These are phyloP conservation scores for Apiotrichum porosum DNA, from an alignment of 1,284 basidiomycete species.

Conservation along the genomic window DNA sequence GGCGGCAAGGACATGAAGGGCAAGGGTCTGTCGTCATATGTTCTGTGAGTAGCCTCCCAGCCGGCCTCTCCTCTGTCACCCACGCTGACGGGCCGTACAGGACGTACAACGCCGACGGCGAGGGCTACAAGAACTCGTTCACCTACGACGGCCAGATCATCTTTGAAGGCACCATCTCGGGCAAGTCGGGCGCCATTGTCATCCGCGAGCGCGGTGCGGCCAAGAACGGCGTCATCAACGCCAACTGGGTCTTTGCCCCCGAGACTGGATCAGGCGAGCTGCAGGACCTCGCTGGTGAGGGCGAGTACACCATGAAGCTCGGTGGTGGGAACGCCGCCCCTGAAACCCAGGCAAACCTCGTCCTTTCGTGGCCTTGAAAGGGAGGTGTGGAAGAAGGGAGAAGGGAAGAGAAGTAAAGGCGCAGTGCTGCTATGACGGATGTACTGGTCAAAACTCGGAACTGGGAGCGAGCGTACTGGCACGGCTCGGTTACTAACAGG, in stretches of 20 bases:
- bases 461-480: too few species aligned
- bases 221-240: neutral
- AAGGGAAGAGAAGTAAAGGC: too few species aligned
- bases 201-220: slow-evolving; percentile 4
- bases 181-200: slow-evolving; percentile 5
- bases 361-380: neutral
- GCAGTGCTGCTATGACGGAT: too few species aligned
- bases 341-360: neutral
- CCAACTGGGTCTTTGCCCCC: slow-evolving; percentile 3
- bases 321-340: too few species aligned
- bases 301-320: too few species aligned
- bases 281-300: slow-evolving; percentile 5
- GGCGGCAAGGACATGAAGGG: slow-evolving; percentile 2
- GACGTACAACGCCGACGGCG: neutral
- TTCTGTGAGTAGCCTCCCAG: neutral
- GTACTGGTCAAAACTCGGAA: too few species aligned
- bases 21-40: slow-evolving; percentile 3
- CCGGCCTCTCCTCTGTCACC: too few species aligned
- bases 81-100: too few species aligned
- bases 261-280: slow-evolving; percentile 3
- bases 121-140: neutral
- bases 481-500: too few species aligned
- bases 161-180: slow-evolving; percentile 9
- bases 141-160: slow-evolving; percentile 5
- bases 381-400: too few species aligned